Conservation (phyloP, 805 yeast genomes). For the Clavispora vitiphila region DNA sequence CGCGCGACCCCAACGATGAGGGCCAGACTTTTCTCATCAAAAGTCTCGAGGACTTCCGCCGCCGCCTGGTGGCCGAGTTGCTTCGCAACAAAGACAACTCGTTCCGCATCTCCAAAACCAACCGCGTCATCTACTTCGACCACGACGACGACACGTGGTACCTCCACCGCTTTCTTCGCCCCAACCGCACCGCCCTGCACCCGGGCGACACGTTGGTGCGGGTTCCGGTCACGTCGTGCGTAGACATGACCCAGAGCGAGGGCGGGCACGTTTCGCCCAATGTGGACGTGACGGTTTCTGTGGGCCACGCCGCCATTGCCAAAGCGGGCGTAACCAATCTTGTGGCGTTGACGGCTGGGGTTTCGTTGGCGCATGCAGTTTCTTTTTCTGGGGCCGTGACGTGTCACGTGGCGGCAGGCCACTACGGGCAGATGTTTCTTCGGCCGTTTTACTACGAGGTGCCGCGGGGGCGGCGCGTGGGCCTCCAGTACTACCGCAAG, state of each 20-base stretch:
- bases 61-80: background rate
- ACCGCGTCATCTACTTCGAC: slow-evolving; percentile 3
- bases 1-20: background rate
- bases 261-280: slow-evolving; percentile 7
- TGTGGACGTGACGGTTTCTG: slow-evolving; percentile 4
- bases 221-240: slow-evolving; percentile 1
- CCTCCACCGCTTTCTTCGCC: slow-evolving; percentile 3
- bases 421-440: slow-evolving; percentile 13
- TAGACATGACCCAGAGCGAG: slow-evolving; percentile 4
- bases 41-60: slow-evolving; percentile 2
- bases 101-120: background rate
- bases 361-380: slow-evolving; percentile 4
- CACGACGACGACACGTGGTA: slow-evolving; percentile 3
- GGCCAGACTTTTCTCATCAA: background rate
- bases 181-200: background rate
- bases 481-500: background rate
- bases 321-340: slow-evolving; percentile 1
- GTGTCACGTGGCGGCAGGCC: slow-evolving; percentile 7
- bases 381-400: slow-evolving; percentile 11
- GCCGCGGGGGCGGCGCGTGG: slow-evolving; percentile 9
- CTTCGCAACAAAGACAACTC: slow-evolving; percentile 1
- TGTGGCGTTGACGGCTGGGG: slow-evolving; percentile 3
- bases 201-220: background rate
- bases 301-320: slow-evolving; percentile 1
- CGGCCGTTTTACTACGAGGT: slow-evolving; percentile 9